phyloP scores from a whole-genome alignment of 305 asterid species.

The Fraxinus platypoda region DNA sequence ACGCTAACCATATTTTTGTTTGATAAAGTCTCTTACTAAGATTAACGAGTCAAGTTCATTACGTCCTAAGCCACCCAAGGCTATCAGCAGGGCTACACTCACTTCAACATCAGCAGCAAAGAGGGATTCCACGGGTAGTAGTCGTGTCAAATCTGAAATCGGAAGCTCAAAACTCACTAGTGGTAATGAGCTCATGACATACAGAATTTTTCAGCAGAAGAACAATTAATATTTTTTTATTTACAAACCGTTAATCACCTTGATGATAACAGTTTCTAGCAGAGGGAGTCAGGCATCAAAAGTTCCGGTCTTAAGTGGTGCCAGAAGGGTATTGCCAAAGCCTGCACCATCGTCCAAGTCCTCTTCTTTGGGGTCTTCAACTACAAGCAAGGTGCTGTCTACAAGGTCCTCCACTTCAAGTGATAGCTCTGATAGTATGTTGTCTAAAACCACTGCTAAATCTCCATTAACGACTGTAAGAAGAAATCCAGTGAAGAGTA shows the following conservation, averaged over 20 bases:
- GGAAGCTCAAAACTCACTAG: slow-evolving; percentile 48
- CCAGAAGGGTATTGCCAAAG: slow-evolving; percentile 55
- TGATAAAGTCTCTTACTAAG: slow-evolving; percentile 43
- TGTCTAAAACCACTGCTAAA: slow-evolving; percentile 48
- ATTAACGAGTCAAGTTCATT: slow-evolving; percentile 30
- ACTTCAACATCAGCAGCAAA: slow-evolving; percentile 43
- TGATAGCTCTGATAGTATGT: slow-evolving; percentile 52
- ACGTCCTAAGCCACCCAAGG: slow-evolving; percentile 53
- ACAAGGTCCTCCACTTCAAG: slow-evolving; percentile 55
- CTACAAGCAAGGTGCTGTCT: slow-evolving; percentile 44
- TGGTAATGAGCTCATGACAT: slow-evolving; percentile 21
- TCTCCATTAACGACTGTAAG: slow-evolving; percentile 42
- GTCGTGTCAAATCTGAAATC: slow-evolving; percentile 49
- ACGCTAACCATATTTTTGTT: slow-evolving; percentile 16
- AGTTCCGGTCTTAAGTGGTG: slow-evolving; percentile 42
- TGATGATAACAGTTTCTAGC: slow-evolving; percentile 38
- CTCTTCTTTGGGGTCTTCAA: slow-evolving; percentile 46
- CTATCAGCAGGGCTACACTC: slow-evolving; percentile 35
- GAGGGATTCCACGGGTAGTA: slow-evolving; percentile 49
- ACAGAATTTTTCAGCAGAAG: background rate
- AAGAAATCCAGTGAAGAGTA: slow-evolving; percentile 49
- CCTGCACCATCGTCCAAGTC: slow-evolving; percentile 46
- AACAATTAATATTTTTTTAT: background rate
- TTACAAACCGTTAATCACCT: slow-evolving; percentile 12
- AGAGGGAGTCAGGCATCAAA: slow-evolving; percentile 58